Percentiles rank a stretch among this genome's conserved stretches.
phyloP scores from a whole-genome alignment of 2,329 filamentous ascomycete species.

The Fusarium xylarioides region DNA sequence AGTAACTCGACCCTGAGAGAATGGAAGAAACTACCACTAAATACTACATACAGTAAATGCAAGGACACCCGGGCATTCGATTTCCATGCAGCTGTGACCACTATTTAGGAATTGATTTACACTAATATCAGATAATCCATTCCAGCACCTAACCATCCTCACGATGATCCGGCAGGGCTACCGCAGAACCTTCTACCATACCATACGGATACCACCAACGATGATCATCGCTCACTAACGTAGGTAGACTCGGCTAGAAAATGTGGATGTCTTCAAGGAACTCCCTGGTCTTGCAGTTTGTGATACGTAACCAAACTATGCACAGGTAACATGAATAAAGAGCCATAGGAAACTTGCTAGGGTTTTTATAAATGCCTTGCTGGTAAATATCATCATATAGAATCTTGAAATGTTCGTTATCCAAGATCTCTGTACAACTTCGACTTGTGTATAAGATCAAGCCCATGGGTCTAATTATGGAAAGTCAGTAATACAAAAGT shows the following conservation, averaged over 20 bases:
- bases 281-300: background rate
- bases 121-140: constrained; percentile 6
- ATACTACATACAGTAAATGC: background rate
- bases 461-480: background rate
- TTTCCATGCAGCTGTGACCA: background rate
- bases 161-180: constrained; percentile 14
- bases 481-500: background rate
- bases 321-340: background rate
- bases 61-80: background rate
- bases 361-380: background rate
- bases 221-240: constrained; percentile 3
- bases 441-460: background rate
- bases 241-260: background rate
- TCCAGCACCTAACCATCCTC: background rate
- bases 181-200: background rate
- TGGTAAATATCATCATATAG: background rate
- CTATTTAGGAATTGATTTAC: constrained; percentile 3
- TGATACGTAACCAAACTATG: background rate
- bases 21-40: background rate
- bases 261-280: constrained; percentile 9
- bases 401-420: background rate
- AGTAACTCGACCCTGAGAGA: background rate
- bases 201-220: background rate
- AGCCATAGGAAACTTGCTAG: background rate
- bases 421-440: background rate